These are phyloP conservation scores for Peronospora belbahrii DNA, from an alignment of 352 stramenopile genomes.

Conservation along the genomic window DNA sequence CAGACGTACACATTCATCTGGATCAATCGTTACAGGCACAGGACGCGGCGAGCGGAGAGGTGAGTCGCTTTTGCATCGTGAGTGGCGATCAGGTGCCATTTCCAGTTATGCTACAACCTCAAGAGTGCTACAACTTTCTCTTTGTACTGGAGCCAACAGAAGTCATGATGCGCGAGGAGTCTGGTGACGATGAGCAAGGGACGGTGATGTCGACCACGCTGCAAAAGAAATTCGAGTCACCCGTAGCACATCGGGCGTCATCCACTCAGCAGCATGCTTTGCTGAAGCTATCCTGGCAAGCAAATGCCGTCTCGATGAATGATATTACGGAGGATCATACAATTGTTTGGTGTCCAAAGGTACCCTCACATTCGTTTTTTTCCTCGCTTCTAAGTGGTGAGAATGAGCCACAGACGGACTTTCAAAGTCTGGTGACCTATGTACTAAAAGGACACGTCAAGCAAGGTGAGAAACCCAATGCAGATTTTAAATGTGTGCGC, in stretches of 20 bases:
- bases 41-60: constrained; percentile 1
- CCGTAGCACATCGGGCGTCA: not conserved
- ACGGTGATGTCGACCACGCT: constrained; percentile 1
- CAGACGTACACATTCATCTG: constrained; percentile 61
- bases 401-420: not conserved
- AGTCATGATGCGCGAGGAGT: constrained; percentile 7
- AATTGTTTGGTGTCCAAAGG: constrained; percentile 53
- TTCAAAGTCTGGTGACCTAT: constrained; percentile 18
- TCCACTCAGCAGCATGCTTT: constrained; percentile 36
- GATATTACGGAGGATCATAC: constrained; percentile 58
- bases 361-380: constrained; percentile 5
- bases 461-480: constrained; percentile 7
- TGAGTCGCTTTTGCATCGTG: constrained; percentile 28
- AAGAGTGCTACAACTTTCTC: constrained; percentile 64
- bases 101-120: constrained; percentile 40
- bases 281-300: constrained; percentile 59
- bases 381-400: constrained; percentile 11
- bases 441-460: constrained; percentile 5
- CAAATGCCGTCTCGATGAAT: constrained; percentile 16
- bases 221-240: constrained; percentile 15
- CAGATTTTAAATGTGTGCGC: constrained; percentile 24
- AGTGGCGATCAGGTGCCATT: constrained; percentile 40
- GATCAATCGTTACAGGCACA: constrained; percentile 30
- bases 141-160: constrained; percentile 36
- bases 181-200: constrained; percentile 7